phyloP scores from a whole-genome alignment of 1,284 basidiomycete species.

The Cerrena zonata region DNA sequence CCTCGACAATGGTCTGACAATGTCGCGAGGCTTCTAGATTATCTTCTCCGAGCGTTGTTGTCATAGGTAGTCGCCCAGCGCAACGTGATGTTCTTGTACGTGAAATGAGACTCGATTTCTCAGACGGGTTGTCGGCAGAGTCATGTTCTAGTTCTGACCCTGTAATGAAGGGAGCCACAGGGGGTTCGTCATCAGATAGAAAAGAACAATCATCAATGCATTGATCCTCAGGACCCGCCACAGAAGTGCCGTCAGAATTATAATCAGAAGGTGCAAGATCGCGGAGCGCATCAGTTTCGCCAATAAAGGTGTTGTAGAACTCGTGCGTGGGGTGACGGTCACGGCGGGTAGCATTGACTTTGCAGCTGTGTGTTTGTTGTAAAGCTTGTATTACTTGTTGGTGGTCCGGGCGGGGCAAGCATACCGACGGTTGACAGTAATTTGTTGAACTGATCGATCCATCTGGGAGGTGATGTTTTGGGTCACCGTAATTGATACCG shows the following conservation, averaged over 20 bases:
- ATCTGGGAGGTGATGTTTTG: too few relatives aligned
- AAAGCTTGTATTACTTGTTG: too few relatives aligned
- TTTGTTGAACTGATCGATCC: too few relatives aligned
- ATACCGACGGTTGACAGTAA: too few relatives aligned
- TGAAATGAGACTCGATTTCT: not conserved
- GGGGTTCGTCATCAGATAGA: not conserved
- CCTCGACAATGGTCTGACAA: too few relatives aligned
- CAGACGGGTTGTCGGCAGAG: not conserved
- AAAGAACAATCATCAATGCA: not conserved
- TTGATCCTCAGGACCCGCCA: not conserved
- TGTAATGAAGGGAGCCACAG: not conserved
- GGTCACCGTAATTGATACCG: too few relatives aligned
- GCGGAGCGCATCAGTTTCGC: not conserved
- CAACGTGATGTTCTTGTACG: not conserved
- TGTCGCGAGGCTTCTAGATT: too few relatives aligned
- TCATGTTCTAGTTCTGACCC: not conserved
- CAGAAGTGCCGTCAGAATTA: not conserved
- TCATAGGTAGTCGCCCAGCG: not conserved
- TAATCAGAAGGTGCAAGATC: not conserved
- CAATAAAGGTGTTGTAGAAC: not conserved
- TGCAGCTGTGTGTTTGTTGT: too few relatives aligned
- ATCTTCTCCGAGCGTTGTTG: not conserved
- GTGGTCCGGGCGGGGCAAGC: too few relatives aligned
- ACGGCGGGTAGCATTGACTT: too few relatives aligned
- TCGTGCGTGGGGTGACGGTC: not conserved